Evolutionary conservation across 805 yeast species (phyloP).

Genomic region (Candida ponderosae): DNA sequence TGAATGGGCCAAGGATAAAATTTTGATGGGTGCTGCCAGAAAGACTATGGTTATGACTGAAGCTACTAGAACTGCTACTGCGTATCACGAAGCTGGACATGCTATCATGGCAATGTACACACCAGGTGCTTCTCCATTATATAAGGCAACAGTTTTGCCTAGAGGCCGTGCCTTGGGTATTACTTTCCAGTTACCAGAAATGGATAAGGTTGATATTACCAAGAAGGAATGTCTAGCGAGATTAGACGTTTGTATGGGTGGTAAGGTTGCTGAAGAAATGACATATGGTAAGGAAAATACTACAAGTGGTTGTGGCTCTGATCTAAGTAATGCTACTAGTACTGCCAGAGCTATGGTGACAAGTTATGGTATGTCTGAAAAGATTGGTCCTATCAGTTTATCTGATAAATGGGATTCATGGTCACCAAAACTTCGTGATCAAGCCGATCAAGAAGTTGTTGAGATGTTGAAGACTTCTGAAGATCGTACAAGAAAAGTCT

Average conservation of each 20-base stretch:
- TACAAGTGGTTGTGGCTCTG: conserved; percentile 93
- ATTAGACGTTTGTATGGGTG: conserved; percentile 98
- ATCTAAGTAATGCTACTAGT: conserved; percentile 79
- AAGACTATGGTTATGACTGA: conserved; percentile 97
- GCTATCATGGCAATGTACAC: conserved; percentile 97
- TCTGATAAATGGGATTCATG: conserved; percentile 92
- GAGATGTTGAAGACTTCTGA: conserved; percentile 68
- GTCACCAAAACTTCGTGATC: conserved; percentile 82
- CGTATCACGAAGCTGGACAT: conserved; percentile 99
- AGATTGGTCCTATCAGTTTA: conserved; percentile 85
- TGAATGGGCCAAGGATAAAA: conserved; percentile 99
- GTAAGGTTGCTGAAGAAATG: conserved; percentile 94
- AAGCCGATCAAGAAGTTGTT: conserved; percentile 91
- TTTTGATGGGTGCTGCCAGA: conserved; percentile 96
- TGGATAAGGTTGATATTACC: conserved; percentile 94
- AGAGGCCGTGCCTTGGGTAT: conserved; percentile 96
- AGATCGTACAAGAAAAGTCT: conserved; percentile 63
- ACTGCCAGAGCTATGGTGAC: conserved; percentile 97
- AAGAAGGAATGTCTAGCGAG: conserved; percentile 84
- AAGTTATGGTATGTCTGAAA: conserved; percentile 91
- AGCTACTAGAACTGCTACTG: conserved; percentile 87
- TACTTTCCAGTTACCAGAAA: conserved; percentile 95
- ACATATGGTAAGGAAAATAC: conserved; percentile 87
- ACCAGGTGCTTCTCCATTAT: conserved; percentile 88
- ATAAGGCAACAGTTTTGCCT: conserved; percentile 95